phyloP scores from a whole-genome alignment of 148 eudicot genomes.

The Vaccinium macrocarpon region DNA sequence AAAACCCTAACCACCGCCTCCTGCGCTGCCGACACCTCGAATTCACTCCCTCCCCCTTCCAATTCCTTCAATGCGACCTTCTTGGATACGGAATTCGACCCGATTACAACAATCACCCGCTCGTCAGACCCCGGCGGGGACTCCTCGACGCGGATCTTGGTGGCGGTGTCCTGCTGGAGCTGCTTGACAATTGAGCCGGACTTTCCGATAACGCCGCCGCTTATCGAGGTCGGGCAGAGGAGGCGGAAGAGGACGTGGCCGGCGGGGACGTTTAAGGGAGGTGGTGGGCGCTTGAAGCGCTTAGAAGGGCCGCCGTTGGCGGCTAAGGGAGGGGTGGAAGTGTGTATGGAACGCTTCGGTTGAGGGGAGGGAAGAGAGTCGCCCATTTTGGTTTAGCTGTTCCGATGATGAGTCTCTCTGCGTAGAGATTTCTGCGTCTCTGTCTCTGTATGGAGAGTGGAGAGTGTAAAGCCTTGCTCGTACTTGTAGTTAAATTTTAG shows the following conservation, averaged over 20 bases:
- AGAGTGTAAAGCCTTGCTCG: too few species aligned
- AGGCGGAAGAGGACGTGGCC: slow-evolving; percentile 52
- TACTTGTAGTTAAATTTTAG: too few species aligned
- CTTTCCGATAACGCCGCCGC: slow-evolving; percentile 75
- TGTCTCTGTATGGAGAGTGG: neutral
- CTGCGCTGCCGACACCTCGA: slow-evolving; percentile 60
- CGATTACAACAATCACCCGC: slow-evolving; percentile 51
- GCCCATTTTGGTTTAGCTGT: neutral
- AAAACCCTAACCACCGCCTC: slow-evolving; percentile 70
- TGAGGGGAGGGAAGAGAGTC: slow-evolving; percentile 11
- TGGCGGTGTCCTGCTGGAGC: slow-evolving; percentile 48
- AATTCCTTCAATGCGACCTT: slow-evolving; percentile 22
- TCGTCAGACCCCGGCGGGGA: slow-evolving; percentile 35
- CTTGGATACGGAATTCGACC: slow-evolving; percentile 15
- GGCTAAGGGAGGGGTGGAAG: neutral
- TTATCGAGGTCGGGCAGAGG: slow-evolving; percentile 57
- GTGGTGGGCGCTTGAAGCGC: slow-evolving; percentile 26
- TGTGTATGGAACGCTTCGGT: slow-evolving; percentile 16
- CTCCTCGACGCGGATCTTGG: slow-evolving; percentile 61
- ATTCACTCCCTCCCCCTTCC: neutral
- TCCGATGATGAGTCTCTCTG: neutral
- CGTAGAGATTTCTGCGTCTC: neutral
- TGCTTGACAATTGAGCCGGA: slow-evolving; percentile 60
- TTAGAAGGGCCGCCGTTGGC: slow-evolving; percentile 9
- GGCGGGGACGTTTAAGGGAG: slow-evolving; percentile 33